Percentiles rank a stretch among this genome's conserved stretches.
These are phyloP conservation scores for Luvunga scandens DNA, from an alignment of 345 rosid genomes.

Conservation along the genomic window DNA sequence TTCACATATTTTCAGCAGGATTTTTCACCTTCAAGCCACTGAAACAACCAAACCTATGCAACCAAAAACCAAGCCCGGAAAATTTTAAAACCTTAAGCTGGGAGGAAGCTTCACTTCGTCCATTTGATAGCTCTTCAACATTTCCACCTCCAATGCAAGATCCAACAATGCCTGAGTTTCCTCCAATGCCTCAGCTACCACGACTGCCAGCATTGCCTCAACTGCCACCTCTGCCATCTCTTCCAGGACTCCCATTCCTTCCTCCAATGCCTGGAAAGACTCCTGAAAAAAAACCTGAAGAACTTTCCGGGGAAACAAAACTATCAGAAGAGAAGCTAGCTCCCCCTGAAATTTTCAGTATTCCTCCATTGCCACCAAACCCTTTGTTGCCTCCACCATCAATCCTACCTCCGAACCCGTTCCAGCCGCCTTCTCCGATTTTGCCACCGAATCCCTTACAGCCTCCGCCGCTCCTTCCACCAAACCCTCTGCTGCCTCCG, in stretches of 20 bases:
- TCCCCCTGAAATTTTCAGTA: not conserved
- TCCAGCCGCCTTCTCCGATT: conserved; percentile 26
- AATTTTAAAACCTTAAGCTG: conserved; percentile 8
- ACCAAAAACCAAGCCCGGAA: conserved; percentile 45
- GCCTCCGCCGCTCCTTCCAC: conserved; percentile 25
- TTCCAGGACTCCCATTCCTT: conserved; percentile 35
- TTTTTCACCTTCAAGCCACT: conserved; percentile 80
- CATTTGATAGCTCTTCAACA: conserved; percentile 12
- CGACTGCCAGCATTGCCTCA: conserved; percentile 48
- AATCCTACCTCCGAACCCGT: conserved; percentile 22
- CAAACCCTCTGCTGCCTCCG: conserved; percentile 19
- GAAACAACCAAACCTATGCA: conserved; percentile 58
- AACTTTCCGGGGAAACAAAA: not conserved
- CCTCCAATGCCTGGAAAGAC: conserved; percentile 42
- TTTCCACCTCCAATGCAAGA: conserved; percentile 47
- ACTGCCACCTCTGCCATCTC: conserved; percentile 49
- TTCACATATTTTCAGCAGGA: conserved; percentile 83
- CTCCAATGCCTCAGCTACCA: conserved; percentile 43
- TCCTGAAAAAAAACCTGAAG: not conserved
- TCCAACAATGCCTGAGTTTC: conserved; percentile 26
- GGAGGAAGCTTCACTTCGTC: conserved; percentile 9
- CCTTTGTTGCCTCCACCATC: conserved; percentile 5
- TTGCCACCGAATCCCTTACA: conserved; percentile 33
- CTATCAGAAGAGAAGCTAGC: conserved; percentile 12
- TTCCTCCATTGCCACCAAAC: conserved; percentile 22